Conservation (phyloP, 495 filamentous ascomycete species). For the Xanthoparmelia taractica region DNA sequence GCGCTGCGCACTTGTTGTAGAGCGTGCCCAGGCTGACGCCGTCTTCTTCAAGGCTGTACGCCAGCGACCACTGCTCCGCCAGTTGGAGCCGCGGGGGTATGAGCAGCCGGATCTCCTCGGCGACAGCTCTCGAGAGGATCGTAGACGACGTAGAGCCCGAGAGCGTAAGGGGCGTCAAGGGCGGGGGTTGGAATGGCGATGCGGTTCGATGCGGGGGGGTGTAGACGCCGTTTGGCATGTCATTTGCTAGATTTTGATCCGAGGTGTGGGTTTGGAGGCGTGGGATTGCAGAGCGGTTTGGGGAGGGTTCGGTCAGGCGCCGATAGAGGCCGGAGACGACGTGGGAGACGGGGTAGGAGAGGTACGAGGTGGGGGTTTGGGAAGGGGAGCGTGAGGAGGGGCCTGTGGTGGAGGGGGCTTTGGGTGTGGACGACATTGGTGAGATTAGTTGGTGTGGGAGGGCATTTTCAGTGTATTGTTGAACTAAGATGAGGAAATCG, state of each 20-base stretch:
- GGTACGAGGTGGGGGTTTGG: constrained; percentile 41
- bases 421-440: constrained; percentile 11
- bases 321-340: constrained; percentile 48
- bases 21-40: constrained; percentile 80
- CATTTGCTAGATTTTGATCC: constrained; percentile 26
- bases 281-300: constrained; percentile 19
- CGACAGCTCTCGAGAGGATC: constrained; percentile 63
- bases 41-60: constrained; percentile 88
- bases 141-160: constrained; percentile 32
- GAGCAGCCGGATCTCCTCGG: constrained; percentile 89
- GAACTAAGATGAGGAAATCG: not conserved
- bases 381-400: constrained; percentile 17
- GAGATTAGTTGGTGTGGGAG: not conserved
- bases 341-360: constrained; percentile 49
- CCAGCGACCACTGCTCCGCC: constrained; percentile 74
- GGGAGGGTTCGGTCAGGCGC: constrained; percentile 42
- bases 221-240: constrained; percentile 37
- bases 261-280: constrained; percentile 25
- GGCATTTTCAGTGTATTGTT: no score
- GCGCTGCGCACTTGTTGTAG: constrained; percentile 64
- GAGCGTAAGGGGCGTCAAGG: constrained; percentile 49
- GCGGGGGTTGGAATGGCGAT: constrained; percentile 54
- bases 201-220: constrained; percentile 42
- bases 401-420: constrained; percentile 15
- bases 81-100: constrained; percentile 80